Conservation (phyloP, 257 asterid genomes). For the Schizonepeta tenuifolia region DNA sequence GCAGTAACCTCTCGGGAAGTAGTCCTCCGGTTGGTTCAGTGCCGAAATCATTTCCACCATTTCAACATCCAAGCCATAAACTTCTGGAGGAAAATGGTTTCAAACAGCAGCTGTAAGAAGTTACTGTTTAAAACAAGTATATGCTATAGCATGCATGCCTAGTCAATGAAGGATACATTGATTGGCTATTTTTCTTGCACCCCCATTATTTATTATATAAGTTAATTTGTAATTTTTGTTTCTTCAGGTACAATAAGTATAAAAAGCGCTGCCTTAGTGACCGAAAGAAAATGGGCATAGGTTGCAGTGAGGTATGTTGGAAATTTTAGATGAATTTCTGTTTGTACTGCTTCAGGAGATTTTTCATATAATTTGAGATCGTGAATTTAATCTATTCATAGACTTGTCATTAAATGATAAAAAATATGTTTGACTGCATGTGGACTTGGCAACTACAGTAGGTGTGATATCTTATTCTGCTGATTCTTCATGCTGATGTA, state of each 20-base stretch:
- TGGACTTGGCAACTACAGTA: background rate
- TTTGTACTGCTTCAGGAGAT: conserved; percentile 10
- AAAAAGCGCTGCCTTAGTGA: conserved; percentile 79
- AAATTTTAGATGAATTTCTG: conserved; percentile 22
- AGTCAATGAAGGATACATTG: conserved; percentile 12
- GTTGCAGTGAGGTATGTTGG: conserved; percentile 84
- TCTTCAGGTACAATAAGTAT: conserved; percentile 74
- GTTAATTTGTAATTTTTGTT: conserved; percentile 24
- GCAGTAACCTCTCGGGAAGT: conserved; percentile 60
- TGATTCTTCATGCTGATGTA: conserved; percentile 26
- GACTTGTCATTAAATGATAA: conserved; percentile 12
- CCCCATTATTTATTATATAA: conserved; percentile 2
- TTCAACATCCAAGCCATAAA: conserved; percentile 92
- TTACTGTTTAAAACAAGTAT: conserved; percentile 19
- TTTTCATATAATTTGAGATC: conserved; percentile 13
- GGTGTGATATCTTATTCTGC: conserved; percentile 7
- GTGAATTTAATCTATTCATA: background rate
- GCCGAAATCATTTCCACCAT: conserved; percentile 81
- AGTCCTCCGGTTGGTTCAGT: conserved; percentile 88
- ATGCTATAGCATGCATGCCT: conserved; percentile 15
- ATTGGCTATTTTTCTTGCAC: conserved; percentile 22
- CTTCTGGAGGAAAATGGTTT: conserved; percentile 93
- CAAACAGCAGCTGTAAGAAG: conserved; percentile 86
- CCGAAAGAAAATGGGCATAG: conserved; percentile 86
- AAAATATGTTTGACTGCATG: background rate